Conservation (phyloP, 352 stramenopile genomes). For the Phytophthora aleatoria region DNA sequence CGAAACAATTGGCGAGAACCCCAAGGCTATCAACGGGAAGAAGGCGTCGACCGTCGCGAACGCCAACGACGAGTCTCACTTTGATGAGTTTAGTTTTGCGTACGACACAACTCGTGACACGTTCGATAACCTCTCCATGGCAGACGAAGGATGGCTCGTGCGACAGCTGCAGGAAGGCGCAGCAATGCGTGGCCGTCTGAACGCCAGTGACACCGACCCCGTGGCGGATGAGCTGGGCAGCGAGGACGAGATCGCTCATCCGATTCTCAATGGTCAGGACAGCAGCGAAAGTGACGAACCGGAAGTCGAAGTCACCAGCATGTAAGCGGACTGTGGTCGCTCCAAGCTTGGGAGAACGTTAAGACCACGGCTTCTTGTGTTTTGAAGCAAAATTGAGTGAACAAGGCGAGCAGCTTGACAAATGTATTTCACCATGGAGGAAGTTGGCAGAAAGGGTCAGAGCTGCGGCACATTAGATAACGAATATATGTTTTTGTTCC, state of each 20-base stretch:
- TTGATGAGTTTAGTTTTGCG: slow-evolving; percentile 89
- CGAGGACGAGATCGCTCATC: slow-evolving; percentile 56
- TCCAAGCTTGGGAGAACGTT: slow-evolving; percentile 17
- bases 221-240: slow-evolving; percentile 55
- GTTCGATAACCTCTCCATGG: slow-evolving; percentile 82
- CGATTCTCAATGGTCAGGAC: slow-evolving; percentile 52
- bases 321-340: slow-evolving; percentile 28
- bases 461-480: slow-evolving; percentile 35
- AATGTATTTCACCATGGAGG: slow-evolving; percentile 28
- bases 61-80: slow-evolving; percentile 73
- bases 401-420: slow-evolving; percentile 29
- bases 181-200: slow-evolving; percentile 70
- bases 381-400: slow-evolving; percentile 35
- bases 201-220: slow-evolving; percentile 63
- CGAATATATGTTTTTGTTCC: slow-evolving; percentile 33
- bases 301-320: slow-evolving; percentile 49
- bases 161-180: slow-evolving; percentile 78
- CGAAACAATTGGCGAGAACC: slow-evolving; percentile 73
- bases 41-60: slow-evolving; percentile 50
- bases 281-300: slow-evolving; percentile 78
- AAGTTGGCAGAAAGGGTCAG: slow-evolving; percentile 31
- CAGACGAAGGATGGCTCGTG: slow-evolving; percentile 85
- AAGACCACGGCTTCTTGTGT: slow-evolving; percentile 19
- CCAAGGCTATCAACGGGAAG: slow-evolving; percentile 63
- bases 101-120: slow-evolving; percentile 81